A percentile compares a stretch with the other conserved stretches of the same genome.
These are phyloP conservation scores for Capronia americana DNA, from an alignment of 2,329 filamentous ascomycete species.

Conservation along the genomic window DNA sequence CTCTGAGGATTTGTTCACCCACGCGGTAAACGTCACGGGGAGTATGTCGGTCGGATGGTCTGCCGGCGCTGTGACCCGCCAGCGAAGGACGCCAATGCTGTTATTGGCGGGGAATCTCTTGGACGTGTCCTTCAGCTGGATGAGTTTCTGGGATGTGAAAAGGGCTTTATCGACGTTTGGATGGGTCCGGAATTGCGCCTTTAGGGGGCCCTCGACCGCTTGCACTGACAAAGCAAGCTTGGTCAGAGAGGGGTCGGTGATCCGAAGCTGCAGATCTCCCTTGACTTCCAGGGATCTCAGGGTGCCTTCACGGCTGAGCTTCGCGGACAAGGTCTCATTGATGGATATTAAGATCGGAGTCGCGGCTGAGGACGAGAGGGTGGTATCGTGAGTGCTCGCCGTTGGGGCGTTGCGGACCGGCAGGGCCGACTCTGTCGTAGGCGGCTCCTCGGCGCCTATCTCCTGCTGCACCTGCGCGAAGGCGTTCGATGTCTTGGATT, in stretches of 20 bases:
- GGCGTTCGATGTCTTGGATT: slow-evolving; percentile 96
- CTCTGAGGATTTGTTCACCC: slow-evolving; percentile 83
- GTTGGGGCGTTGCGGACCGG: slow-evolving; percentile 58
- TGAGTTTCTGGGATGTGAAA: slow-evolving; percentile 80
- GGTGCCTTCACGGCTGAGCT: slow-evolving; percentile 84
- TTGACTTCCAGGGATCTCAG: slow-evolving; percentile 86
- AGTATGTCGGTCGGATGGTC: slow-evolving; percentile 77
- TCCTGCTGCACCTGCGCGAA: slow-evolving; percentile 95
- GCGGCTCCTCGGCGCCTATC: slow-evolving; percentile 73
- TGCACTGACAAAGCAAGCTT: slow-evolving; percentile 87
- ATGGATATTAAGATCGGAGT: slow-evolving; percentile 89
- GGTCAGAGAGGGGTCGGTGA: slow-evolving; percentile 84
- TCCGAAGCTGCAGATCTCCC: slow-evolving; percentile 89
- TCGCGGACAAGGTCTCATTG: slow-evolving; percentile 87
- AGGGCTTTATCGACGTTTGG: slow-evolving; percentile 91
- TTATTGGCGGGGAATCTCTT: slow-evolving; percentile 96
- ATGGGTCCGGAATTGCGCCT: slow-evolving; percentile 88
- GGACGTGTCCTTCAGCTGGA: slow-evolving; percentile 86
- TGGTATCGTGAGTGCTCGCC: slow-evolving; percentile 49
- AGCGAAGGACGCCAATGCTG: slow-evolving; percentile 88
- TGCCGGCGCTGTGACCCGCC: slow-evolving; percentile 82
- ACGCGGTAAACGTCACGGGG: slow-evolving; percentile 95
- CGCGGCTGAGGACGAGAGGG: slow-evolving; percentile 71
- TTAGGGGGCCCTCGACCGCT: slow-evolving; percentile 67
- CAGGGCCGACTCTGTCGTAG: slow-evolving; percentile 49